Percentiles rank a stretch among this genome's conserved stretches.
Conservation (phyloP, 192 early-diverging fungal species). For the Ambispora gerdemannii region DNA sequence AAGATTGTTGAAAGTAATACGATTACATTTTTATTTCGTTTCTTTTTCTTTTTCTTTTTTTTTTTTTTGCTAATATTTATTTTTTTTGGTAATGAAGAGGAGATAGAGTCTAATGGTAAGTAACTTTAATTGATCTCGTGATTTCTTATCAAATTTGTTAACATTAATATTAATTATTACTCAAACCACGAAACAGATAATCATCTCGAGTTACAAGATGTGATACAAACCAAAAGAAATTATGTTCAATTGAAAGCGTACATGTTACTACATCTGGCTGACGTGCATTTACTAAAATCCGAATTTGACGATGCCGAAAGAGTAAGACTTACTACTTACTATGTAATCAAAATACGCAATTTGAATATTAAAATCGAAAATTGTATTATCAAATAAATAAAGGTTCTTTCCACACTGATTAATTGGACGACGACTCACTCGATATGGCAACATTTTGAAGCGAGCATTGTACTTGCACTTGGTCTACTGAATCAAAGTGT, state of each 20-base stretch:
- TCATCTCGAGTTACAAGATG: conserved; percentile 20
- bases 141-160: no score
- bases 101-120: no score
- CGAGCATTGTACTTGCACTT: conserved; percentile 6
- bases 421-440: conserved; percentile 16
- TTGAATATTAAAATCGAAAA: conserved; percentile 33
- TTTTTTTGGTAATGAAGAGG: no score
- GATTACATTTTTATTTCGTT: neutral
- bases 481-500: conserved; percentile 27
- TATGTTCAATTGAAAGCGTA: conserved; percentile 27
- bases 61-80: no score
- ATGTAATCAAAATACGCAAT: conserved; percentile 28
- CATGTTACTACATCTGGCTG: conserved; percentile 21
- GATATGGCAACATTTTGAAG: conserved; percentile 27
- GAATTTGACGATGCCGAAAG: conserved; percentile 24
- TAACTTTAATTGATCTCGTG: no score
- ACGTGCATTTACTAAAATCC: conserved; percentile 22
- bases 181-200: conserved; percentile 5
- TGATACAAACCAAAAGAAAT: conserved; percentile 27
- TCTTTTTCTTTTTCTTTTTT: no score
- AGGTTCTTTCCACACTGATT: conserved; percentile 33
- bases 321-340: conserved; percentile 29
- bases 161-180: neutral
- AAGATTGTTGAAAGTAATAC: conserved; percentile 21
- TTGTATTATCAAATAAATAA: conserved; percentile 33